phyloP scores from a whole-genome alignment of 192 early-diverging fungal genomes.

The Spizellomyces punctatus region DNA sequence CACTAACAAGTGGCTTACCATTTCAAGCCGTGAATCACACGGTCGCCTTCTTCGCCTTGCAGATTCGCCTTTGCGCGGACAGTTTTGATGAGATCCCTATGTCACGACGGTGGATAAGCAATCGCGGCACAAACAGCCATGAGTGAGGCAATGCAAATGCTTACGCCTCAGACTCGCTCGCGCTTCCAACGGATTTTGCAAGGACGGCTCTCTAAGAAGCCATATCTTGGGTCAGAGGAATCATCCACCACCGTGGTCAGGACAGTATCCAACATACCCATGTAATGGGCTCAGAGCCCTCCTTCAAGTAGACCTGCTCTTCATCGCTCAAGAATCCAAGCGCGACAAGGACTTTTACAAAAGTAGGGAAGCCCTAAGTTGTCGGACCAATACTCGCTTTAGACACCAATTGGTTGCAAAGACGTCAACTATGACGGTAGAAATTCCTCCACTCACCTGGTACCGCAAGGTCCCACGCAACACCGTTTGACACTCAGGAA shows the following conservation, averaged over 20 bases:
- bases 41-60: conserved; percentile 37
- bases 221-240: background rate
- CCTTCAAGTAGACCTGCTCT: conserved; percentile 58
- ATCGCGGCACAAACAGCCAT: background rate
- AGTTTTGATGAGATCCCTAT: conserved; percentile 40
- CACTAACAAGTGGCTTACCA: conserved; percentile 33
- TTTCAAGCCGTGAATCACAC: conserved; percentile 49
- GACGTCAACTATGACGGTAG: too few relatives aligned
- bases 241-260: conserved; percentile 15
- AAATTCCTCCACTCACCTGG: conserved; percentile 35
- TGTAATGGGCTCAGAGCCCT: conserved; percentile 45
- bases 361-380: conserved; percentile 73
- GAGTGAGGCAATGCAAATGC: too few relatives aligned
- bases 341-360: conserved; percentile 92
- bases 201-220: background rate
- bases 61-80: conserved; percentile 66
- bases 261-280: conserved; percentile 50
- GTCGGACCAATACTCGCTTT: conserved; percentile 42
- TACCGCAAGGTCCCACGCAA: conserved; percentile 95
- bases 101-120: background rate
- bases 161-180: too few relatives aligned
- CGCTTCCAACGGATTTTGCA: background rate
- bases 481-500: conserved; percentile 90
- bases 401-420: too few relatives aligned
- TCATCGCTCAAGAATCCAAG: conserved; percentile 89